Evolutionary conservation across 257 asterid genomes (phyloP).

Genomic region (Voacanga thouarsii): DNA sequence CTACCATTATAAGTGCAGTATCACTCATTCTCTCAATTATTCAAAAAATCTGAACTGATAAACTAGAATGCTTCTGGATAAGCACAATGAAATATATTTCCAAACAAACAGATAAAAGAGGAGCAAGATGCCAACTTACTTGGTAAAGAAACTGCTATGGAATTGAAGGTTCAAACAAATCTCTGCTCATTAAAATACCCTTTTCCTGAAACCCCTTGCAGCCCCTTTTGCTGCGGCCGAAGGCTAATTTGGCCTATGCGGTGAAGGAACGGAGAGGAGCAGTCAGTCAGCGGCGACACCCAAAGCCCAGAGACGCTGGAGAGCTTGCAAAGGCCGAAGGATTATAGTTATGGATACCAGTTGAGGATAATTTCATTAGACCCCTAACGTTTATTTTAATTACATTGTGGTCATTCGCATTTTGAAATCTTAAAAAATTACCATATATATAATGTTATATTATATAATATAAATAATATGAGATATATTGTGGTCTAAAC

Average conservation of each 20-base stretch:
- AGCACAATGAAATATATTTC: background rate
- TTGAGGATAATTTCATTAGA: background rate
- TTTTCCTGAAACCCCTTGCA: background rate
- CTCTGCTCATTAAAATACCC: background rate
- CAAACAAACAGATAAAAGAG: background rate
- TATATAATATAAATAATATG: no score
- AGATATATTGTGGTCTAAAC: no score
- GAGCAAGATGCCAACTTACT: background rate
- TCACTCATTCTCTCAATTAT: background rate
- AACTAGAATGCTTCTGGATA: background rate
- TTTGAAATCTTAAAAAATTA: no score
- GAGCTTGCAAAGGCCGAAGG: background rate
- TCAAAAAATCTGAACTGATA: background rate
- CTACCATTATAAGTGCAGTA: background rate
- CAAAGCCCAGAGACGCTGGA: no score
- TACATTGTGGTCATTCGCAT: background rate
- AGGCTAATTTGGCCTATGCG: background rate
- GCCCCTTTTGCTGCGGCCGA: background rate
- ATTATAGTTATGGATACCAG: background rate
- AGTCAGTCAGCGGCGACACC: background rate
- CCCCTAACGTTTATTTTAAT: background rate
- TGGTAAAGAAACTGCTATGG: background rate
- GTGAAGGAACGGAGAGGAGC: background rate
- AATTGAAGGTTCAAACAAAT: background rate
- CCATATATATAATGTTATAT: no score